Conservation (phyloP, 2,329 filamentous ascomycete species). For the Pseudogymnoascus sp. region DNA sequence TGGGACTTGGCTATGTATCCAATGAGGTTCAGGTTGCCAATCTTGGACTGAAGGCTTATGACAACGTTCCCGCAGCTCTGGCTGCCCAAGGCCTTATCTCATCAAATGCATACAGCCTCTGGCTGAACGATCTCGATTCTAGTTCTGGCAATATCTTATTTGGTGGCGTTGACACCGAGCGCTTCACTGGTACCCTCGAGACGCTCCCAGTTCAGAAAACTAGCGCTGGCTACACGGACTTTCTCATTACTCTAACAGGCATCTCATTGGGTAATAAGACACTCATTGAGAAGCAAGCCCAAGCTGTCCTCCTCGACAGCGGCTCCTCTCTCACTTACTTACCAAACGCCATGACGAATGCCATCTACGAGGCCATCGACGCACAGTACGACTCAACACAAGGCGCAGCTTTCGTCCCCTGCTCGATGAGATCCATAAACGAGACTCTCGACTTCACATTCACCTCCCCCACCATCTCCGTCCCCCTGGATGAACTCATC, state of each 20-base stretch:
- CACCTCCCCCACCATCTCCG: conserved; percentile 43
- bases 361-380: conserved; percentile 51
- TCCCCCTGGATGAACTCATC: conserved; percentile 53
- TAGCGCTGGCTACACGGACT: conserved; percentile 48
- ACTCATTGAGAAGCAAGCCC: conserved; percentile 42
- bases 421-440: conserved; percentile 39
- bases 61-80: conserved; percentile 63
- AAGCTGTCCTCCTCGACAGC: conserved; percentile 63
- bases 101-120: conserved; percentile 65
- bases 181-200: conserved; percentile 54
- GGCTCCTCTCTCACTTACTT: conserved; percentile 63
- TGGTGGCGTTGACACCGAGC: conserved; percentile 62
- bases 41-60: conserved; percentile 47
- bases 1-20: conserved; percentile 73
- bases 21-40: conserved; percentile 70
- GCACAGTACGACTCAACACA: conserved; percentile 49
- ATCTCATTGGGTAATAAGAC: conserved; percentile 39
- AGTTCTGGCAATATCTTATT: conserved; percentile 63
- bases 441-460: conserved; percentile 48
- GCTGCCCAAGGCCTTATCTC: conserved; percentile 52
- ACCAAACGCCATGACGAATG: conserved; percentile 45
- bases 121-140: conserved; percentile 64
- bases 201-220: conserved; percentile 59
- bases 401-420: conserved; percentile 55
- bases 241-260: conserved; percentile 61